Conservation (phyloP, 23 red algal species). For the Gracilaria gracilis region DNA sequence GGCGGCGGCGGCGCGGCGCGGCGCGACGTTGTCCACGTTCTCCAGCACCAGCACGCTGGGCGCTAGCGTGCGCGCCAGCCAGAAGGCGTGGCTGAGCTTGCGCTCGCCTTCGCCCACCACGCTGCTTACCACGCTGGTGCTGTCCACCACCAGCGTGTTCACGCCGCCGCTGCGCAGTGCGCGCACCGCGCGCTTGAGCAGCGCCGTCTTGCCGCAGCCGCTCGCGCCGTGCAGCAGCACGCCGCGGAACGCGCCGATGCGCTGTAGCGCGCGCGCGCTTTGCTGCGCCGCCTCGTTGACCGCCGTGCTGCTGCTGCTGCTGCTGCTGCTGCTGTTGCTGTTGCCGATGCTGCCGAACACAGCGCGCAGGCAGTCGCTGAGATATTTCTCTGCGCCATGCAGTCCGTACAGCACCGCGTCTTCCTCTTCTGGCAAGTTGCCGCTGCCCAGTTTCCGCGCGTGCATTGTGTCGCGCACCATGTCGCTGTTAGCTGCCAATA, state of each 20-base stretch:
- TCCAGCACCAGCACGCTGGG: conserved; percentile 87
- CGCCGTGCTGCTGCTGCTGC: no score
- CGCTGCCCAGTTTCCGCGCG: background rate
- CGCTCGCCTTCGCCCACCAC: conserved; percentile 80
- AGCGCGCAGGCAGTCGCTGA: background rate
- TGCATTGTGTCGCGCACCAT: background rate
- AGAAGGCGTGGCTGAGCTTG: conserved; percentile 65
- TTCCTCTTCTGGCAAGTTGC: background rate
- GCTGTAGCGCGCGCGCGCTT: background rate
- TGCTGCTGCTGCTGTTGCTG: no score
- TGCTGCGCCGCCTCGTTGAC: background rate
- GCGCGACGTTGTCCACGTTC: conserved; percentile 84
- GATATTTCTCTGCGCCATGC: background rate
- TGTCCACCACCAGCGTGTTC: conserved; percentile 68
- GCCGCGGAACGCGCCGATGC: conserved; percentile 23
- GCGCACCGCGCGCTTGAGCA: conserved; percentile 56
- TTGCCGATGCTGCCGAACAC: background rate
- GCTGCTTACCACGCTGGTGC: conserved; percentile 68
- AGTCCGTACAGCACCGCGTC: background rate
- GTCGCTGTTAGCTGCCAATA: background rate
- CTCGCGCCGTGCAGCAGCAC: conserved; percentile 84
- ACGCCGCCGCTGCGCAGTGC: conserved; percentile 37
- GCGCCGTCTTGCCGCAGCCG: conserved; percentile 92
- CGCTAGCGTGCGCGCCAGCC: conserved; percentile 65
- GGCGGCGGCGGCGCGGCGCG: conserved; percentile 13